phyloP scores from a whole-genome alignment of 1,284 basidiomycete species.

The Boletus mariae region DNA sequence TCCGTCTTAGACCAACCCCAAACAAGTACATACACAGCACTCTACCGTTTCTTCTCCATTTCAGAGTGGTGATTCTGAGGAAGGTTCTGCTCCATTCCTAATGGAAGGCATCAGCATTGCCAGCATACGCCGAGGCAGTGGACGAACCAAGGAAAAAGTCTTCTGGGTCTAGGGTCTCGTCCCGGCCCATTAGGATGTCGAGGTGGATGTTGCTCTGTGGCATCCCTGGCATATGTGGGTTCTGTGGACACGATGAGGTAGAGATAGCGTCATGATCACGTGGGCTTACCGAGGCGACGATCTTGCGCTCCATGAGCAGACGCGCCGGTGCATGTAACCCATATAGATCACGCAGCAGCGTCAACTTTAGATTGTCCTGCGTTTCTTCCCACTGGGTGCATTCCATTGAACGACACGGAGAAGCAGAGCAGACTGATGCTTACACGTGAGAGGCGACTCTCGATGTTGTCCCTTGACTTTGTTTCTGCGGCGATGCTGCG shows the following conservation, averaged over 20 bases:
- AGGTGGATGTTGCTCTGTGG: constrained; percentile 77
- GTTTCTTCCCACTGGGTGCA: constrained; percentile 83
- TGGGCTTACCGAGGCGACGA: constrained; percentile 63
- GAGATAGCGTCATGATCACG: not conserved
- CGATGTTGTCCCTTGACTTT: constrained; percentile 52
- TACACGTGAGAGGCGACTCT: constrained; percentile 67
- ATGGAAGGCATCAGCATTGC: constrained; percentile 5
- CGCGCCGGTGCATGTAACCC: constrained; percentile 89
- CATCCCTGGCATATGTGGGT: constrained; percentile 59
- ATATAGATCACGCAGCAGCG: constrained; percentile 79
- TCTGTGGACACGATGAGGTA: constrained; percentile 37
- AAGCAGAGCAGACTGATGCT: constrained; percentile 17
- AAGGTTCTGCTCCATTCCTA: constrained; percentile 52
- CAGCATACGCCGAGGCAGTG: not conserved
- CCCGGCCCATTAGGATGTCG: constrained; percentile 88
- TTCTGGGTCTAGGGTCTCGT: constrained; percentile 71
- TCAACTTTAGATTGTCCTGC: constrained; percentile 84
- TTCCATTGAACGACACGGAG: constrained; percentile 2
- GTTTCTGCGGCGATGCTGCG: constrained; percentile 71
- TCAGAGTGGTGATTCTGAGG: constrained; percentile 63
- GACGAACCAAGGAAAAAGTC: constrained; percentile 73
- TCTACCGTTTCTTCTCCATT: constrained; percentile 60
- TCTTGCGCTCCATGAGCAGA: constrained; percentile 90
- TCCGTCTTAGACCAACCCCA: constrained; percentile 9
- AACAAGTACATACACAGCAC: constrained; percentile 27